Evolutionary conservation across 2,329 filamentous ascomycete species (phyloP), one percentile per base, ranked within the genome.

Genomic region (Xylaria sp.): DNA sequence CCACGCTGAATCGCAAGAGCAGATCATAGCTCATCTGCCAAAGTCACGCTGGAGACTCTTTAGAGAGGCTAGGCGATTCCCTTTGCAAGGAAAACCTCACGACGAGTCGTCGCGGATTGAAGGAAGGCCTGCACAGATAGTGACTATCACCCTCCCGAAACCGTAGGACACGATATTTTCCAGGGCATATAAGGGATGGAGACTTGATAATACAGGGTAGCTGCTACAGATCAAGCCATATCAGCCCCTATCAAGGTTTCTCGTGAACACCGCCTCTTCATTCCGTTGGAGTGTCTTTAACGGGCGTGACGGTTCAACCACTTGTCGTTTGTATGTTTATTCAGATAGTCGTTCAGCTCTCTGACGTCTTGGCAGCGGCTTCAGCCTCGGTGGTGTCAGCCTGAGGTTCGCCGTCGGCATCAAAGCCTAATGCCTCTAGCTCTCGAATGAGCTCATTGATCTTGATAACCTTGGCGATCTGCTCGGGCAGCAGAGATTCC

Each of bases 401-500:
- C 54, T 83, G 84, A 1, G 81, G 80, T 70, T 94, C 91, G 2
- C 90, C 93, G 10, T 96, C 91, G 0, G 87, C 81, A 77, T 96
- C 91, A 69, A 98, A 93, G 0, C 95, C 95, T 31, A 99, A 84
- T 2, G 87, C 86, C 74, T 96, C 92, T 63, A 99, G 82, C 77
- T 98, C 94, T 13, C 94, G 88, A 65, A 97, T 90, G 57, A 99
- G 86, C 82, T 99, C 96, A 69, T 93, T 93, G 78, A 99, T 97
- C 80, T 96, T 97, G 78, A 97, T 96, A 62, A 99, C 93, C 82
- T 99, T 99, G 73, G 95, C 94, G 70, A 98, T 91, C 81, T 99
- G 96, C 81, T 99, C 96, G 0, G 94, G 95, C 29, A 98, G 84
- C 67, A 99, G 81, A 4, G 88, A 85, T 77, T 93, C 91, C 22